phyloP scores from a whole-genome alignment of 768 basidiomycete species.

The Tulasnella sp. region DNA sequence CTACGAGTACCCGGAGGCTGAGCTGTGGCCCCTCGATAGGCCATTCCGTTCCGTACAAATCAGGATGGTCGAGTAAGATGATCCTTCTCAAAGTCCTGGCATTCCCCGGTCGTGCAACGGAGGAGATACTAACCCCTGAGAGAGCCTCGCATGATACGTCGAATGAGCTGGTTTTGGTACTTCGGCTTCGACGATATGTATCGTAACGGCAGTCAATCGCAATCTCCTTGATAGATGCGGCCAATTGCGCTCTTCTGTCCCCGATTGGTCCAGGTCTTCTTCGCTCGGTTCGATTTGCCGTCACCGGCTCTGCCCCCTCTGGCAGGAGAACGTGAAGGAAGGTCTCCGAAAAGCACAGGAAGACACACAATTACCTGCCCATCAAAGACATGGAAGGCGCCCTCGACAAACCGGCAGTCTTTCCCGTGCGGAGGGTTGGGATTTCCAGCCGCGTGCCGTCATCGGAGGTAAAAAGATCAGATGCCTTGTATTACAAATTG shows the following conservation, averaged over 20 bases:
- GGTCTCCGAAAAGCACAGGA: neutral
- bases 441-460: neutral
- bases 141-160: neutral
- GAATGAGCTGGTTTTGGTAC: neutral
- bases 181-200: neutral
- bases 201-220: neutral
- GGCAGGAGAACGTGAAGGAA: neutral
- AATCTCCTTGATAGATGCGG: neutral
- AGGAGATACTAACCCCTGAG: neutral
- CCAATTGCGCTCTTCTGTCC: neutral
- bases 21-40: neutral
- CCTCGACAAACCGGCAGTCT: neutral
- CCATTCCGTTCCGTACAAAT: neutral
- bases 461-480: neutral
- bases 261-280: neutral
- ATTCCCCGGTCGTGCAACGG: neutral
- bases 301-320: neutral
- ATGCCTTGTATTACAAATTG: neutral
- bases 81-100: neutral
- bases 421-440: neutral
- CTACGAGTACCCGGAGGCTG: neutral
- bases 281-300: neutral
- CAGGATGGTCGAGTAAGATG: neutral
- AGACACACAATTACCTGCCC: neutral
- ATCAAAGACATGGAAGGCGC: neutral